Conservation (phyloP, 2,329 filamentous ascomycete genomes). For the Talaromyces sp. region DNA sequence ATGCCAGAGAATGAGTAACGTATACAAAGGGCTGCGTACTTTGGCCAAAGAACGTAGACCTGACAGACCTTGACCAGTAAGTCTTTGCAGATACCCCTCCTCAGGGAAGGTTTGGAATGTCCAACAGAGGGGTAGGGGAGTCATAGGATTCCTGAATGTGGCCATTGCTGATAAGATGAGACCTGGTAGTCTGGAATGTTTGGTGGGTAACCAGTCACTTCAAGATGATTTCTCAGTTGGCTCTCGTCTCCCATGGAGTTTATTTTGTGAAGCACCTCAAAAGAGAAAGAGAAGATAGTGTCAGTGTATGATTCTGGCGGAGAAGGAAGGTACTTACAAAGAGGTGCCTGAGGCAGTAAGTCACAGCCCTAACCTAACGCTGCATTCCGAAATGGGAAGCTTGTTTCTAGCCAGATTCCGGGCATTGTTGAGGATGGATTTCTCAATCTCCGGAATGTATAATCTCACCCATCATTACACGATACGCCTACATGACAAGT, state of each 20-base stretch:
- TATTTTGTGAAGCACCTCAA: no score
- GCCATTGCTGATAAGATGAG: background rate
- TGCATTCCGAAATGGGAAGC: background rate
- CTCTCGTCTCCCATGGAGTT: no score
- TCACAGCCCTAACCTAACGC: background rate
- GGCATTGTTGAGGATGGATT: background rate
- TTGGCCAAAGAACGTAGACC: background rate
- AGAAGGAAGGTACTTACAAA: background rate
- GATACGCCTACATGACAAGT: background rate
- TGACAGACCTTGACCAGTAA: background rate
- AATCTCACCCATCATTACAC: background rate
- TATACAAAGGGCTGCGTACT: background rate
- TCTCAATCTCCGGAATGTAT: background rate
- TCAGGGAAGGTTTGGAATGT: conserved; percentile 1
- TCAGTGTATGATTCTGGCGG: background rate
- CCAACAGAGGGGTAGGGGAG: background rate
- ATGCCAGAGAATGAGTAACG: background rate
- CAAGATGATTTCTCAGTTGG: no score
- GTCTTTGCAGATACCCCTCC: background rate
- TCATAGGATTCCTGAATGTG: background rate
- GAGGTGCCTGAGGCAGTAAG: background rate
- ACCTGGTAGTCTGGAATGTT: background rate
- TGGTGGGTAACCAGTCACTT: no score
- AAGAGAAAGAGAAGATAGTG: background rate
- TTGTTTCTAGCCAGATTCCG: background rate